Base-by-base conservation (phyloP, 2,329 filamentous ascomycete genomes). In the Fusarium marasasianum region DNA sequence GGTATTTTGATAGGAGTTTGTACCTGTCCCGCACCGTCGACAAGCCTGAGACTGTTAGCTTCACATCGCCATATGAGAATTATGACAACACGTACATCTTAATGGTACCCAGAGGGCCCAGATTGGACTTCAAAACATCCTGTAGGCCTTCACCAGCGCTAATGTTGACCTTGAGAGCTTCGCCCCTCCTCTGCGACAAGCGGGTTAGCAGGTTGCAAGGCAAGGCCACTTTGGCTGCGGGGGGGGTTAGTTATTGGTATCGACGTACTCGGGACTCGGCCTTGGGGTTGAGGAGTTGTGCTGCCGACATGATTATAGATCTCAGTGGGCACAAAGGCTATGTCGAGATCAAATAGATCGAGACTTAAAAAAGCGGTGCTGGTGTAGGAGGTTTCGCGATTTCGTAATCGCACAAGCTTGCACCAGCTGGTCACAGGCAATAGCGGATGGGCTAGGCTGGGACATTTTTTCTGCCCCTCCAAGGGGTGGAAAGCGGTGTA, bases 271-370 rank as follows among this genome's bases (percentile, higher is more conserved):
- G 92, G 80, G 95, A 98, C 88, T 99, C 96, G 81, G 96, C 96
- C 89, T 99, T 99, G 72, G 96, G 96, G 86, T 99, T 99, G 77
- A 99, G 92, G 81, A 99, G 92, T 87, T 98, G 96, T 81, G 96
- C 95, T 79, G 96, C 96, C 86, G 95, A 98, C 96, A 98, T 98
- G 59, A 72, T 82, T 78, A 68, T 62, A 71, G 63, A 72, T 73
- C 62, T 72, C 62, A 56, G 58, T 68, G 66, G 62, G 51, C 70
- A 72, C 63, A 62, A 71, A 44, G 59, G 45, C 63, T 75, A 73
- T 76, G 74, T 77, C 69, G 77, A 75, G 71, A 68, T 70, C 67
- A 44, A 57, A 56, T 63, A 72, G 61, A 68, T 76, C 51, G 72
- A 66, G 43, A 45, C 63, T 67, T 66, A 44, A 57, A 59, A 63